A percentile compares a stretch with the other conserved stretches of the same genome.
These are phyloP conservation scores for Amanita molliuscula DNA, from an alignment of 768 basidiomycete genomes.

Conservation along the genomic window DNA sequence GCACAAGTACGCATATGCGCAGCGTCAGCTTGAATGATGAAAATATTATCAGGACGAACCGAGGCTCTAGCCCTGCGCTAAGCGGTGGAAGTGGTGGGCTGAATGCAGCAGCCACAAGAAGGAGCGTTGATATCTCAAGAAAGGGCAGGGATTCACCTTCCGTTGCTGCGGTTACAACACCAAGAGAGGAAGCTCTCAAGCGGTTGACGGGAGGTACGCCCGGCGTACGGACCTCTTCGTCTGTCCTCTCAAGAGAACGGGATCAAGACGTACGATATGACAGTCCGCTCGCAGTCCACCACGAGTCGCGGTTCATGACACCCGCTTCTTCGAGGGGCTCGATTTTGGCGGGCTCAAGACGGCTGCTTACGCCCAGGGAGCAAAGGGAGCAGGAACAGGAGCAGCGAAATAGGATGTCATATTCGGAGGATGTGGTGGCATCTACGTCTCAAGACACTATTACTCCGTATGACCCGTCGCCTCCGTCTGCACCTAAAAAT, in stretches of 20 bases:
- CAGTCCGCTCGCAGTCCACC: conserved; percentile 15
- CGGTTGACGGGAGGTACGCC: conserved; percentile 26
- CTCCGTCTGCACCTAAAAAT: conserved; percentile 23
- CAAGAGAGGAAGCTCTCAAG: conserved; percentile 32
- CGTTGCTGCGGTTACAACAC: conserved; percentile 9
- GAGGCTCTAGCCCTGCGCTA: conserved; percentile 20
- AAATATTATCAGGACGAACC: conserved; percentile 13
- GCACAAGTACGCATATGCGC: conserved; percentile 32
- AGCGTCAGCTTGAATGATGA: conserved; percentile 50
- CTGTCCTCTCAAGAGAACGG: conserved; percentile 15
- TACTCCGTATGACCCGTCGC: conserved; percentile 27
- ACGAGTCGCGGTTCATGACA: conserved; percentile 7
- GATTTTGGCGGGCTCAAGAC: conserved; percentile 22
- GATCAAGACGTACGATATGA: conserved; percentile 11
- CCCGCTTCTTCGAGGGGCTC: conserved; percentile 10
- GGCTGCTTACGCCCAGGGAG: conserved; percentile 49
- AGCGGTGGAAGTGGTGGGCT: conserved; percentile 8
- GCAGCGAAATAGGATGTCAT: neutral
- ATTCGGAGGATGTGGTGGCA: conserved; percentile 17
- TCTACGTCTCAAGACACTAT: conserved; percentile 34
- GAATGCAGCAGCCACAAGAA: conserved; percentile 25
- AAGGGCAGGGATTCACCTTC: conserved; percentile 33
- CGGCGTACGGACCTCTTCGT: conserved; percentile 23
- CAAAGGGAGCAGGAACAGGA: conserved; percentile 25
- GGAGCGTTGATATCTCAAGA: conserved; percentile 41